Evolutionary conservation across 257 asterid genomes (phyloP), one percentile per base, ranked within the genome.

Genomic region (Cinchona pubescens): DNA sequence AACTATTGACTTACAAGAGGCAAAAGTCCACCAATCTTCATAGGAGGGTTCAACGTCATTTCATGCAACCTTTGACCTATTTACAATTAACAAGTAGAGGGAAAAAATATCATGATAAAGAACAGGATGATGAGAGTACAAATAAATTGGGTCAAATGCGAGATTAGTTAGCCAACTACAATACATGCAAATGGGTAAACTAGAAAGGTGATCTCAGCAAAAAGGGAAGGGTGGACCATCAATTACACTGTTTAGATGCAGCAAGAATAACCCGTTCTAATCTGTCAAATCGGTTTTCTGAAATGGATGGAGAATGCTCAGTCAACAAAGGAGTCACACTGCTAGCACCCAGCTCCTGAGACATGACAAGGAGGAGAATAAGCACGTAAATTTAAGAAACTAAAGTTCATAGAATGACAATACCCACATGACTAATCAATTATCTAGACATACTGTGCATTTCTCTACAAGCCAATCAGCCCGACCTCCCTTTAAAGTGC

Each of bases 391-490:
- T 29, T 21, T 48, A 69, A 19, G 67, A 16, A 70, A 43, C 35
- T 42, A 27, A 48, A 40, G 59, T 62, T 27, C 32, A 67, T 30
- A 70, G 67, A 78, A 45, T 35, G 51, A 75, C 42, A 48, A 42
- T 58, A 74, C 80, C 74, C 76, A 73, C 75, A 74, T 73, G 67
- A 38, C 12, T 77, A 78, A 82, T 75, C 53, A 49, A 11, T 74
- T 71, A 82, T 76, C 63, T 66, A 81, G 71, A 80, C 90, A 81
- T 87, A 92, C 99, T 9, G 98, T 91, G 92, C 99, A 92, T 91
- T 95, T 95, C 87, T 95, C 99, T 66, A 91, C 94, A 14, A 95
- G 96, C 99, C 99, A 95, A 87, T 92, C 99, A 65, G 94, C 94
- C n/a, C 99, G 86, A 42, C 99, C 97, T 75, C 99, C 99, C 88